Evolutionary conservation across 306 rosid genomes (phyloP).

Genomic region (Quercus robur): DNA sequence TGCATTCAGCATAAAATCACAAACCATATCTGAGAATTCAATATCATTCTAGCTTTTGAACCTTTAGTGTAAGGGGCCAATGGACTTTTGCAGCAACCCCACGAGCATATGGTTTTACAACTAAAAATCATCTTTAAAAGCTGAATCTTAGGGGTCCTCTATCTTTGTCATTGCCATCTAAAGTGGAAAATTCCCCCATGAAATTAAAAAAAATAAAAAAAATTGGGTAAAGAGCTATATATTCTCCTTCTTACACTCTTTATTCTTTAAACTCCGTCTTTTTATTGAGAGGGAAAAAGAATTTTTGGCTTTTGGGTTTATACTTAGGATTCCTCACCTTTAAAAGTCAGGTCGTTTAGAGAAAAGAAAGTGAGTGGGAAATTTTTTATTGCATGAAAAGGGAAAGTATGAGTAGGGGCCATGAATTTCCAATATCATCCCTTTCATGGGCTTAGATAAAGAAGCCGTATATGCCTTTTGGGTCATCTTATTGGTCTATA

Average conservation of each 20-base stretch:
- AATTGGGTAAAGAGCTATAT: slow-evolving; percentile 38
- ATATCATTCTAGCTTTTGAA: slow-evolving; percentile 80
- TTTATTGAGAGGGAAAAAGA: slow-evolving; percentile 36
- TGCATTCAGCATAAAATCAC: slow-evolving; percentile 76
- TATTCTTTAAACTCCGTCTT: slow-evolving; percentile 30
- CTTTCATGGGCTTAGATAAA: slow-evolving; percentile 30
- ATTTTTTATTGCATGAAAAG: slow-evolving; percentile 23
- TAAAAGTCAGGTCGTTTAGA: slow-evolving; percentile 36
- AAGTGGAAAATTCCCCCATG: slow-evolving; percentile 41
- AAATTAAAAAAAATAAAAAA: slow-evolving; percentile 9
- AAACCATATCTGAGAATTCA: slow-evolving; percentile 43
- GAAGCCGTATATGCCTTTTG: slow-evolving; percentile 1
- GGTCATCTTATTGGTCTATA: slow-evolving; percentile 6
- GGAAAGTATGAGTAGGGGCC: slow-evolving; percentile 7
- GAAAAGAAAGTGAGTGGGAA: slow-evolving; percentile 23
- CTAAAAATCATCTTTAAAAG: slow-evolving; percentile 34
- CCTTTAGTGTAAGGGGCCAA: slow-evolving; percentile 41
- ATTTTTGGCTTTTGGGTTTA: slow-evolving; percentile 62
- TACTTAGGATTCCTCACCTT: slow-evolving; percentile 85
- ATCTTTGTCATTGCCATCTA: slow-evolving; percentile 48
- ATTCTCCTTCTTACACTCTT: slow-evolving; percentile 33
- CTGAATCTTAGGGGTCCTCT: slow-evolving; percentile 27
- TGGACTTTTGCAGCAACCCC: slow-evolving; percentile 55
- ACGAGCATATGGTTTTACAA: slow-evolving; percentile 46
- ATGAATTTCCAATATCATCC: neutral